phyloP scores from a whole-genome alignment of 73 alveolate species.

The Tetrahymena borealis region DNA sequence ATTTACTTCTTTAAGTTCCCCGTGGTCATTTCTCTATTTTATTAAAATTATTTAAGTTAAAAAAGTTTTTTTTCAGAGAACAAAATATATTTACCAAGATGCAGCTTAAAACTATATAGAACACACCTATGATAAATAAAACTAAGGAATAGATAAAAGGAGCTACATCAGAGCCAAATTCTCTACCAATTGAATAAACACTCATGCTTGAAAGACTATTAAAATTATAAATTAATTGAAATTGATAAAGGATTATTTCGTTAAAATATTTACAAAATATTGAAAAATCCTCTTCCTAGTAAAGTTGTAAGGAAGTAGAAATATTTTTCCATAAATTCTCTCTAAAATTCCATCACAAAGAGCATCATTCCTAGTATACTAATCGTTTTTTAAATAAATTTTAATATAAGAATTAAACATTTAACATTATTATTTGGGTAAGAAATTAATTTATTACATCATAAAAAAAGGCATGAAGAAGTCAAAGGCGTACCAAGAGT shows the following conservation, averaged over 20 bases:
- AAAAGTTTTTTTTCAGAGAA: not conserved
- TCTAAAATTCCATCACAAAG: not conserved
- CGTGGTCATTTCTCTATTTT: not conserved
- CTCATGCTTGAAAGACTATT: not conserved
- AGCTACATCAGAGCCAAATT: not conserved
- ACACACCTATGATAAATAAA: not conserved
- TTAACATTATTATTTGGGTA: not conserved
- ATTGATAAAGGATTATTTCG: not conserved
- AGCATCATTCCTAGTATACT: not conserved
- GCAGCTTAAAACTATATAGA: not conserved
- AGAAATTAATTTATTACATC: not conserved
- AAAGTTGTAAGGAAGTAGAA: not conserved
- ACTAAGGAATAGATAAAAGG: not conserved
- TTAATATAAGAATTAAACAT: not conserved
- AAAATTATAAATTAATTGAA: not conserved
- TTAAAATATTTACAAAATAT: not conserved
- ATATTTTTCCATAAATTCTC: not conserved
- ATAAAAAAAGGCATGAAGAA: not conserved
- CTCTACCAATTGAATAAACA: not conserved
- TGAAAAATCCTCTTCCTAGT: not conserved
- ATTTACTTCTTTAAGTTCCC: not conserved
- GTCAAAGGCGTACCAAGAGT: not conserved
- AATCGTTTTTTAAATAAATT: not conserved
- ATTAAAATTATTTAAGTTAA: not conserved
- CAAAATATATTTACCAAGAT: not conserved